phyloP scores from a whole-genome alignment of 352 stramenopile genomes.

The Phytophthora colocasiae region DNA sequence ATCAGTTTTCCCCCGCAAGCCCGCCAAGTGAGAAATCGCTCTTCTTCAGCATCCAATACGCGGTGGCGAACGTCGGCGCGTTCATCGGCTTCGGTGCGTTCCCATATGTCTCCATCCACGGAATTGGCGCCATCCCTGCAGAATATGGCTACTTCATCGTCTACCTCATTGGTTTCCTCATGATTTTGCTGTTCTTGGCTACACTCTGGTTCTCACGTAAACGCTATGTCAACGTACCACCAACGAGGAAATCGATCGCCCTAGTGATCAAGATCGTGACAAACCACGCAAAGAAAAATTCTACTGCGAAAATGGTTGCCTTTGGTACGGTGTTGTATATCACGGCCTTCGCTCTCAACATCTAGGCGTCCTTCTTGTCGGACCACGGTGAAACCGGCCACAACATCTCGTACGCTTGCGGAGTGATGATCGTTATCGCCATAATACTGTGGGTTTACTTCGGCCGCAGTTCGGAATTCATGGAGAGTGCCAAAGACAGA shows the following conservation, averaged over 20 bases:
- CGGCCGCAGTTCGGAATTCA: conserved; percentile 51
- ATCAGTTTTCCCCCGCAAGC: conserved; percentile 61
- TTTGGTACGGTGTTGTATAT: conserved; percentile 45
- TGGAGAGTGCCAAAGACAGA: conserved; percentile 48
- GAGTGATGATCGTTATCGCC: conserved; percentile 41
- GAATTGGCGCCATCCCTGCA: conserved; percentile 53
- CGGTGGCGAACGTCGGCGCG: conserved; percentile 77
- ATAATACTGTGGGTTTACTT: conserved; percentile 55
- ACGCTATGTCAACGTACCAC: conserved; percentile 56
- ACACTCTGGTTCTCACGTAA: conserved; percentile 43
- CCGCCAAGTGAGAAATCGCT: conserved; percentile 50
- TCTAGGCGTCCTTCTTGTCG: conserved; percentile 52
- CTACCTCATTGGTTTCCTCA: conserved; percentile 57
- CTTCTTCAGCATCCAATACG: conserved; percentile 90
- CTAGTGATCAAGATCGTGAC: conserved; percentile 49
- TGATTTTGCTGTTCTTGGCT: conserved; percentile 45
- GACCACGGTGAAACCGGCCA: conserved; percentile 42
- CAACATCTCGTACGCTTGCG: conserved; percentile 52
- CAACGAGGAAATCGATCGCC: conserved; percentile 43
- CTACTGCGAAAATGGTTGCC: conserved; percentile 39
- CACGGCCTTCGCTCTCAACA: conserved; percentile 50
- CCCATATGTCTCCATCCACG: conserved; percentile 74
- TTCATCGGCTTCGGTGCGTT: conserved; percentile 79
- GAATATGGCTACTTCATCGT: conserved; percentile 51
- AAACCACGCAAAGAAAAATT: conserved; percentile 32